phyloP scores from a whole-genome alignment of 495 filamentous ascomycete genomes.

The Melanomma pulvis-pyrius region DNA sequence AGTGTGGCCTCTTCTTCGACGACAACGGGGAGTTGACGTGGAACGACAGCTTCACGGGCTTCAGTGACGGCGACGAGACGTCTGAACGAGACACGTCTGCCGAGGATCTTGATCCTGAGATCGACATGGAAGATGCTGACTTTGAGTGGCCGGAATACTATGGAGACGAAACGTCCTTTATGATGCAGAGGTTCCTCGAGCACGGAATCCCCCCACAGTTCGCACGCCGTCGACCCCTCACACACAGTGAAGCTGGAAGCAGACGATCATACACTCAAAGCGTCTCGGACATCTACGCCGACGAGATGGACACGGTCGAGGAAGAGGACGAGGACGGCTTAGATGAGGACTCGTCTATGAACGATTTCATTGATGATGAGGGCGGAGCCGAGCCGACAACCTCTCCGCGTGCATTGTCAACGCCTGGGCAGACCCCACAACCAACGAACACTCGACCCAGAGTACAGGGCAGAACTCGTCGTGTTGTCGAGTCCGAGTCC shows the following conservation, averaged over 20 bases:
- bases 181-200: constrained; percentile 36
- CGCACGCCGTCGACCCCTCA: constrained; percentile 22
- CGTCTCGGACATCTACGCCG: constrained; percentile 36
- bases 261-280: constrained; percentile 39
- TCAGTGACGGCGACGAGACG: constrained; percentile 42
- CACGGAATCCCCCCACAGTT: constrained; percentile 23
- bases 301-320: constrained; percentile 39
- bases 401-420: constrained; percentile 27
- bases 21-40: constrained; percentile 42
- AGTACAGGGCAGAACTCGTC: constrained; percentile 21
- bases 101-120: constrained; percentile 41
- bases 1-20: constrained; percentile 58
- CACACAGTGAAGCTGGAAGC: constrained; percentile 42
- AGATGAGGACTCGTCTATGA: constrained; percentile 42
- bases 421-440: constrained; percentile 24
- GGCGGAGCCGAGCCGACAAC: neutral
- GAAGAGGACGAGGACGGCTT: constrained; percentile 46
- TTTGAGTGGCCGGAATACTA: constrained; percentile 28
- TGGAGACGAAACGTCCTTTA: constrained; percentile 21
- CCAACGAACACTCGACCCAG: neutral
- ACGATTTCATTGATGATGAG: constrained; percentile 43
- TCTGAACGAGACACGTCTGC: constrained; percentile 39
- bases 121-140: constrained; percentile 41
- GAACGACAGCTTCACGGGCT: constrained; percentile 37
- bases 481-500: constrained; percentile 38